Evolutionary conservation across 768 basidiomycete genomes (phyloP).

Genomic region (Tulasnella sp.): DNA sequence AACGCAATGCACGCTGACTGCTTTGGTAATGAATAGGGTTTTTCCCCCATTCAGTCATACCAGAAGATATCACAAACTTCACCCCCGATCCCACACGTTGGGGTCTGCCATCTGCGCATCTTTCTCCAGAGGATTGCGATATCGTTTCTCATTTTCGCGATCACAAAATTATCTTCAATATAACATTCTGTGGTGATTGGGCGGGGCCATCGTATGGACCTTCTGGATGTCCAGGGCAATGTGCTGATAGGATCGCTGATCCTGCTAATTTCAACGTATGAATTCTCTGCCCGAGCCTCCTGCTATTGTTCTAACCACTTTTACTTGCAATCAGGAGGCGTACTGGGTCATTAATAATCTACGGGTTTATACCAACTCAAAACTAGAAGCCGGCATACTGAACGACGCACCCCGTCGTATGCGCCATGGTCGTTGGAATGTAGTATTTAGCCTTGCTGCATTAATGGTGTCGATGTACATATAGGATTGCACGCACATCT

Average conservation of each 20-base stretch:
- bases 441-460: too few relatives aligned
- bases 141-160: conserved; percentile 12
- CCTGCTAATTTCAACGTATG: conserved; percentile 13
- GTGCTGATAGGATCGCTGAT: conserved; percentile 9
- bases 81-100: conserved; percentile 11
- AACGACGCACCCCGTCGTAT: too few relatives aligned
- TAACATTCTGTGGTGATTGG: conserved; percentile 19
- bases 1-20: background rate
- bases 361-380: too few relatives aligned
- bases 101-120: conserved; percentile 11
- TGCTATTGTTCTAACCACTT: background rate
- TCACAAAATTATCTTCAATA: conserved; percentile 16
- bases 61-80: conserved; percentile 8
- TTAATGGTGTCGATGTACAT: too few relatives aligned
- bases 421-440: too few relatives aligned
- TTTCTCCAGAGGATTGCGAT: conserved; percentile 11
- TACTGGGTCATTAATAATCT: too few relatives aligned
- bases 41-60: conserved; percentile 14
- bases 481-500: too few relatives aligned
- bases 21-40: conserved; percentile 13
- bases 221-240: conserved; percentile 17
- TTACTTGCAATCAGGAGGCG: too few relatives aligned
- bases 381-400: too few relatives aligned
- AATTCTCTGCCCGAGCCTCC: background rate
- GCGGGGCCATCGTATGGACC: conserved; percentile 14